Conservation (phyloP, 495 filamentous ascomycete genomes). For the Opeltia flavorubescens region DNA sequence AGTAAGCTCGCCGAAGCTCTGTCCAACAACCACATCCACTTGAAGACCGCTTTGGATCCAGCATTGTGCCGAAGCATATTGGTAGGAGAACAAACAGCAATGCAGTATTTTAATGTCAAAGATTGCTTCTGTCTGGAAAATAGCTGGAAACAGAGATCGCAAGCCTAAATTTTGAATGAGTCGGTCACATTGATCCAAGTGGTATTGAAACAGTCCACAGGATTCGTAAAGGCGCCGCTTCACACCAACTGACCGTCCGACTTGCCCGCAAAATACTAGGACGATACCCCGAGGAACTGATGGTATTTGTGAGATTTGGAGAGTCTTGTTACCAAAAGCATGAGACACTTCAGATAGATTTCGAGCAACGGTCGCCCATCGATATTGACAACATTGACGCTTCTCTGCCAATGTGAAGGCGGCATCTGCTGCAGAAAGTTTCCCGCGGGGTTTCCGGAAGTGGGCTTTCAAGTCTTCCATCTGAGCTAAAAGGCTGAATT, state of each 20-base stretch:
- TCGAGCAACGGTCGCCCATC: too few species aligned
- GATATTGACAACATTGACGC: conserved; percentile 1
- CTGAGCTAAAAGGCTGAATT: conserved; percentile 12
- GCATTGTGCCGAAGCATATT: conserved; percentile 30
- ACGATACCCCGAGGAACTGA: too few species aligned
- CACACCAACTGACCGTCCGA: too few species aligned
- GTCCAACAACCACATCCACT: conserved; percentile 31
- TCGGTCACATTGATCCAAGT: conserved; percentile 24
- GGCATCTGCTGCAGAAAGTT: neutral
- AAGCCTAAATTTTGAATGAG: conserved; percentile 11
- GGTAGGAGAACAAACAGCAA: conserved; percentile 28
- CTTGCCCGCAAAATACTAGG: too few species aligned
- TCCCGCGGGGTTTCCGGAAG: neutral
- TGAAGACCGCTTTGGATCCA: conserved; percentile 35
- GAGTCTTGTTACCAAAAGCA: too few species aligned
- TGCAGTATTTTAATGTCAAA: conserved; percentile 31
- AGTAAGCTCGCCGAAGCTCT: conserved; percentile 36
- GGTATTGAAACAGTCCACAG: neutral
- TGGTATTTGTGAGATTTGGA: too few species aligned
- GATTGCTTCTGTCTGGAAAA: conserved; percentile 29
- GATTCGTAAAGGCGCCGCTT: too few species aligned
- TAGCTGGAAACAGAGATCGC: conserved; percentile 28
- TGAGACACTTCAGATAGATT: too few species aligned
- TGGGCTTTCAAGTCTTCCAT: conserved; percentile 11
- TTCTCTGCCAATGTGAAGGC: conserved; percentile 7